Evolutionary conservation across 83 land plant species (phyloP).

Genomic region (Picea engelmannii): DNA sequence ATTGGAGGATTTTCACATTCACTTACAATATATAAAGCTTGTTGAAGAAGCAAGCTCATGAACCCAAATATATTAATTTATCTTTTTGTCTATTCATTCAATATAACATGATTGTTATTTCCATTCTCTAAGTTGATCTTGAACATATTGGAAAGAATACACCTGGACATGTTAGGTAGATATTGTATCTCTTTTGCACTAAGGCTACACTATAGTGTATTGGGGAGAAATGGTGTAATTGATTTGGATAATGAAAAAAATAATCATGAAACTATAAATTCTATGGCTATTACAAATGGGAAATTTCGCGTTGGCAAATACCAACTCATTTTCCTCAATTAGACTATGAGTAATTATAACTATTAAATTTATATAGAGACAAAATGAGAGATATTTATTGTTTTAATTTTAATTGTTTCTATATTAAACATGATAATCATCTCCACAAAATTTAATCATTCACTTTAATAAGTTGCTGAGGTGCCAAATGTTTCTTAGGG

Average conservation of each 20-base stretch:
- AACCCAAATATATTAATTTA: background rate
- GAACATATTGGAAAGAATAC: conserved; percentile 51
- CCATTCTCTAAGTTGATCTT: conserved; percentile 46
- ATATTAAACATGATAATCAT: too few species aligned
- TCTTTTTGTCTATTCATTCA: background rate
- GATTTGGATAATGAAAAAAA: conserved; percentile 35
- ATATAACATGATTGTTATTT: background rate
- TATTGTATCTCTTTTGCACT: conserved; percentile 62
- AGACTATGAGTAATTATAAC: too few species aligned
- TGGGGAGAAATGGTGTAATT: conserved; percentile 69
- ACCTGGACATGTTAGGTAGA: conserved; percentile 50
- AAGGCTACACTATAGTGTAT: conserved; percentile 75
- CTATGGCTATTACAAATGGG: too few species aligned
- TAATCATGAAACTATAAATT: too few species aligned
- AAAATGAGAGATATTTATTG: too few species aligned
- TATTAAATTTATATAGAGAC: too few species aligned
- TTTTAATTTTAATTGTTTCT: too few species aligned
- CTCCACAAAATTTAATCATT: too few species aligned
- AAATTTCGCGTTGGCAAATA: too few species aligned
- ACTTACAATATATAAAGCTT: conserved; percentile 19
- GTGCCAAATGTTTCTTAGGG: too few species aligned
- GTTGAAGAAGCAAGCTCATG: conserved; percentile 14
- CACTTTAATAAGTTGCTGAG: too few species aligned
- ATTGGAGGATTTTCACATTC: conserved; percentile 15
- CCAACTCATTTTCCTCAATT: too few species aligned